Evolutionary conservation across 345 rosid genomes (phyloP).

Genomic region (Gossypium thurberi): DNA sequence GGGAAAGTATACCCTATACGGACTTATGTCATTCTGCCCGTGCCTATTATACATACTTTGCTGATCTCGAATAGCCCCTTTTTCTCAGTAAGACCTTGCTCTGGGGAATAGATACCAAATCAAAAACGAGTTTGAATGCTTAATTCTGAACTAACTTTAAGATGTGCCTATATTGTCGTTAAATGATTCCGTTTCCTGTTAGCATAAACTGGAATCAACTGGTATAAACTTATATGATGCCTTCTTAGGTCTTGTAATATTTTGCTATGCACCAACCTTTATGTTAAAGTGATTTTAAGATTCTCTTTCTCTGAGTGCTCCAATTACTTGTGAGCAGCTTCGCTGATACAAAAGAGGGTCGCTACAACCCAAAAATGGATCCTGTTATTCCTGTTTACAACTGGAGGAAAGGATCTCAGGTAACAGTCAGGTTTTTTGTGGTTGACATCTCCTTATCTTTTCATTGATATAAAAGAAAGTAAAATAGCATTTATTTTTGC

Average conservation of each 20-base stretch:
- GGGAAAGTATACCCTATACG: background rate
- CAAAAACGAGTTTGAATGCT: background rate
- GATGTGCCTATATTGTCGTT: background rate
- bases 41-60: background rate
- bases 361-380: slow-evolving; percentile 91
- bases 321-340: slow-evolving; percentile 49
- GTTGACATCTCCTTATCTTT: slow-evolving; percentile 14
- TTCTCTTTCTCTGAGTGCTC: background rate
- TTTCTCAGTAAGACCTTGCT: background rate
- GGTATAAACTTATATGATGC: background rate
- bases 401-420: slow-evolving; percentile 99
- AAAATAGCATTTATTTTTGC: slow-evolving; percentile 1
- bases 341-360: slow-evolving; percentile 92
- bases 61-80: background rate
- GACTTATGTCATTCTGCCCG: background rate
- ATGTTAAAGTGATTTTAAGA: background rate
- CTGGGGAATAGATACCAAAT: background rate
- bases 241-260: background rate
- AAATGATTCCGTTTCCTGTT: slow-evolving; percentile 1
- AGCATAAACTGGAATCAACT: background rate
- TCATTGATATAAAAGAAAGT: background rate
- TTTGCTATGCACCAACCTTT: background rate
- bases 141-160: background rate
- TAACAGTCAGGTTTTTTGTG: slow-evolving; percentile 21
- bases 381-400: slow-evolving; percentile 68